Evolutionary conservation across 257 asterid species (phyloP).

Genomic region (Thymus quinquecostatus): DNA sequence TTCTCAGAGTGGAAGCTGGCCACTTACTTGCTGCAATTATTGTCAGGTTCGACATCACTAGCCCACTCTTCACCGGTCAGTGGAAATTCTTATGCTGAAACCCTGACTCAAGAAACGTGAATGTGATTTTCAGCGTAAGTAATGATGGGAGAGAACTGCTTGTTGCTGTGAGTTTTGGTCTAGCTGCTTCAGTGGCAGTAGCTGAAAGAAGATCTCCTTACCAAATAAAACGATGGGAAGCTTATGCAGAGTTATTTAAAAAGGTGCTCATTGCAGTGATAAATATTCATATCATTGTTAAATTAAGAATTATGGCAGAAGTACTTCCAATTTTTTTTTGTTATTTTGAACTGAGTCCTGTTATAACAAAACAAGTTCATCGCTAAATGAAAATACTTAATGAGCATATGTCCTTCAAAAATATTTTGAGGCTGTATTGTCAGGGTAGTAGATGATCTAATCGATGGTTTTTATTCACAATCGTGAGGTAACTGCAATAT

Average conservation of each 20-base stretch:
- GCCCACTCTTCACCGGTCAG: background rate
- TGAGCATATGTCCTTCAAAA: background rate
- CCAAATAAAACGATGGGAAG: conserved; percentile 89
- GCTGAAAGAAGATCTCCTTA: conserved; percentile 84
- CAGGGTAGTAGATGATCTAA: background rate
- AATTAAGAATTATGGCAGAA: background rate
- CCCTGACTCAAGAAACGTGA: conserved; percentile 24
- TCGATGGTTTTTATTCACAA: background rate
- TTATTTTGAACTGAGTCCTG: background rate
- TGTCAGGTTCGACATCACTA: conserved; percentile 60
- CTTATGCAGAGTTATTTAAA: conserved; percentile 81
- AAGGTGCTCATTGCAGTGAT: conserved; percentile 50
- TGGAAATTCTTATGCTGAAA: conserved; percentile 1
- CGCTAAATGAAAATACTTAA: background rate
- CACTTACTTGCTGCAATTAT: conserved; percentile 94
- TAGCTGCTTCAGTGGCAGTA: conserved; percentile 80
- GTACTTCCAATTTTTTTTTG: background rate
- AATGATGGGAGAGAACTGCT: conserved; percentile 87
- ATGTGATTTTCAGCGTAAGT: conserved; percentile 64
- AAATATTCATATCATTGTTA: background rate
- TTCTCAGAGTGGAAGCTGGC: conserved; percentile 94
- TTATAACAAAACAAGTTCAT: background rate
- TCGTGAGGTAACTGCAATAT: too few species aligned
- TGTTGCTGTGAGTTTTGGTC: conserved; percentile 92
- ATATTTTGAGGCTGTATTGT: conserved; percentile 5